Evolutionary conservation across 768 basidiomycete genomes (phyloP), one percentile per base, ranked within the genome.

Genomic region (Russula lepida): DNA sequence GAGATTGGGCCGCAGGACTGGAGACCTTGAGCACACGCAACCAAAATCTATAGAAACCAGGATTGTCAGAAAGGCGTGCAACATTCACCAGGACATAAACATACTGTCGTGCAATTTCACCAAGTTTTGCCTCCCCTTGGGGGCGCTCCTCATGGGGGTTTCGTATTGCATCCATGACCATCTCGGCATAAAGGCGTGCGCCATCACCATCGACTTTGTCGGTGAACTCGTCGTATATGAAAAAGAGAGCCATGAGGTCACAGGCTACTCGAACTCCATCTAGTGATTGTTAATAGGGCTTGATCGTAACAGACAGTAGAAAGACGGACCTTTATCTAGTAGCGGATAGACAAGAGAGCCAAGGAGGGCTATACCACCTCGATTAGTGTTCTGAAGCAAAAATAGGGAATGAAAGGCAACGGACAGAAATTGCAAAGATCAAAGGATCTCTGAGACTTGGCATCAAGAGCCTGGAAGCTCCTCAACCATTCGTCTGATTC

Each of bases 21-120:
- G n/a, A n/a, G n/a, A n/a, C n/a, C 15, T 52, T 32, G 3, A 63
- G 33, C 30, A 57, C 57, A 33, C 56, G 52, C 30, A 54, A n/a
- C 62, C 58, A 63, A 35, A 63, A 60, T 35, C 53, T 60, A 43
- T 62, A 8, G 39, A 19, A n/a, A n/a, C 30, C 2, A 23, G 12
- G 12, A 35, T 19, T 3, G 5, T 44, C 8, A 41, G 25, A 6
- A 19, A 28, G 11, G 30, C n/a, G 48, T 7, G 15, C 17, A 13
- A 50, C 6, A n/a, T 33, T 7, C 17, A 44, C 17, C 27, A 32
- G 4, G 30, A 43, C 21, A 32, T 1, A 12, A 12, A 37, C 58
- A 13, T 55, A 60, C 59, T 60, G 47, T 28, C 62, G 52, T 41
- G 37, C 27, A 9, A 64, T 52, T 19, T 60, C 54, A 4, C 61